These are phyloP conservation scores for Rhodotorula kratochvilovae DNA, from an alignment of 768 basidiomycete species.

Conservation along the genomic window DNA sequence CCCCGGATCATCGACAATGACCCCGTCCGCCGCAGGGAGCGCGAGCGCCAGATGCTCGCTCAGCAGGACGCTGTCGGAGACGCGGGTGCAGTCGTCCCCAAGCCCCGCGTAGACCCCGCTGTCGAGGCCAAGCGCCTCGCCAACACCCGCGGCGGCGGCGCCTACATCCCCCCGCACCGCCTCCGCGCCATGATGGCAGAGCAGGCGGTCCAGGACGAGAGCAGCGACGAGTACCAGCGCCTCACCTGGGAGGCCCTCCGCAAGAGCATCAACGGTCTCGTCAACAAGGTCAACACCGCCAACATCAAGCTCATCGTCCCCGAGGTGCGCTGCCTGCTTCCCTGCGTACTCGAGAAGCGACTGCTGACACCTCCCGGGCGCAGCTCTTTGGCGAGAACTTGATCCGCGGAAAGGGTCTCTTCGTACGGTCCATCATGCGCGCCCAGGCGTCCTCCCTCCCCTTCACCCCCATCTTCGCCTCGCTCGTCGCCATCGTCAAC, in stretches of 20 bases:
- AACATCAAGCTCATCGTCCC: conserved; percentile 62
- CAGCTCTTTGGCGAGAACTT: conserved; percentile 84
- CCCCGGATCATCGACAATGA: conserved; percentile 58
- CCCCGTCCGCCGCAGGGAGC: conserved; percentile 67
- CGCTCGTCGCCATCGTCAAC: conserved; percentile 89
- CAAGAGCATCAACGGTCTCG: conserved; percentile 97
- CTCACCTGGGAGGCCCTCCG: conserved; percentile 96
- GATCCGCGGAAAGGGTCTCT: conserved; percentile 84
- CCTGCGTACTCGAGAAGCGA: too few species aligned
- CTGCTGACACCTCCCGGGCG: conserved; percentile 61
- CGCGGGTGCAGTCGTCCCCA: conserved; percentile 54
- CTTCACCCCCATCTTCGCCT: conserved; percentile 94
- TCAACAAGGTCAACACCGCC: conserved; percentile 94
- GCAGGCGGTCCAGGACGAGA: conserved; percentile 76
- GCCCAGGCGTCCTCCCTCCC: conserved; percentile 95
- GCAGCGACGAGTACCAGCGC: conserved; percentile 82
- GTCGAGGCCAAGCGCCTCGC: conserved; percentile 43
- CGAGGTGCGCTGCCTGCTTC: conserved; percentile 27
- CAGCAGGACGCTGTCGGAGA: conserved; percentile 60
- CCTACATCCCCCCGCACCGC: conserved; percentile 93
- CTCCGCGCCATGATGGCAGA: conserved; percentile 71
- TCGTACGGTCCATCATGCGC: conserved; percentile 93
- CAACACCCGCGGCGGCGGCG: conserved; percentile 75
- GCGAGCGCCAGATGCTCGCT: conserved; percentile 73
- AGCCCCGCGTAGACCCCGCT: conserved; percentile 54